Percentiles rank a stretch among this genome's conserved stretches.
Evolutionary conservation across 352 stramenopile species (phyloP).

Genomic region (Paralagenidium karlingii): DNA sequence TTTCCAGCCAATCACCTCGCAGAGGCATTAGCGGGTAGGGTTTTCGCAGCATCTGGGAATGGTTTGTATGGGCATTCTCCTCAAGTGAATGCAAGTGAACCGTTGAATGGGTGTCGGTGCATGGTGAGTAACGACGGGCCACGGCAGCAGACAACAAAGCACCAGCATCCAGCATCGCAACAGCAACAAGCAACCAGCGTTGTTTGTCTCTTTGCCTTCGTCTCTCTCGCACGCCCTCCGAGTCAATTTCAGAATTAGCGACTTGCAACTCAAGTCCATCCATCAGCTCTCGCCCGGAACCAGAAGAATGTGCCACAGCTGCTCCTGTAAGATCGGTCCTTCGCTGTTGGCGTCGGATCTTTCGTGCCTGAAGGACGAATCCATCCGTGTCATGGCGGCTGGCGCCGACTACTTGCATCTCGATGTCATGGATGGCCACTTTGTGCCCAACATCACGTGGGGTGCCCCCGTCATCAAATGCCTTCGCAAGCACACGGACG

Average conservation of each 20-base stretch:
- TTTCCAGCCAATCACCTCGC: too few species aligned
- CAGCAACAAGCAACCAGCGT: not conserved
- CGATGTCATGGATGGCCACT: constrained; percentile 98
- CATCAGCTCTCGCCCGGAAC: not conserved
- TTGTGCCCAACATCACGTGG: constrained; percentile 96
- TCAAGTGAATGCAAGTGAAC: too few species aligned
- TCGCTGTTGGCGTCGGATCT: constrained; percentile 93
- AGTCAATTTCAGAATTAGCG: not conserved
- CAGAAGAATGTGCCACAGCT: constrained; percentile 75
- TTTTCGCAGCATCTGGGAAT: too few species aligned
- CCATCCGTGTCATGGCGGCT: constrained; percentile 76
- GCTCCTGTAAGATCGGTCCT: constrained; percentile 83
- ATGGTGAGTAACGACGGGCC: too few species aligned
- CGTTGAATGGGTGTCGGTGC: too few species aligned
- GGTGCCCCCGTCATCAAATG: constrained; percentile 93
- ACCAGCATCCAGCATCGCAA: too few species aligned
- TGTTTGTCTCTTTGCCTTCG: too few species aligned
- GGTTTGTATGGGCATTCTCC: too few species aligned
- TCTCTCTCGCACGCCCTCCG: too few species aligned
- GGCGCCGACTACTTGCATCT: constrained; percentile 95
- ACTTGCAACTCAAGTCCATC: too few species aligned
- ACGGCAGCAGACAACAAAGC: too few species aligned
- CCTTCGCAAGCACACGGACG: constrained; percentile 72
- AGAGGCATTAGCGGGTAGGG: too few species aligned
- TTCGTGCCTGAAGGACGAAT: constrained; percentile 86